Evolutionary conservation across 164 flowering plant species (phyloP).

Genomic region (Stephania cephalantha): DNA sequence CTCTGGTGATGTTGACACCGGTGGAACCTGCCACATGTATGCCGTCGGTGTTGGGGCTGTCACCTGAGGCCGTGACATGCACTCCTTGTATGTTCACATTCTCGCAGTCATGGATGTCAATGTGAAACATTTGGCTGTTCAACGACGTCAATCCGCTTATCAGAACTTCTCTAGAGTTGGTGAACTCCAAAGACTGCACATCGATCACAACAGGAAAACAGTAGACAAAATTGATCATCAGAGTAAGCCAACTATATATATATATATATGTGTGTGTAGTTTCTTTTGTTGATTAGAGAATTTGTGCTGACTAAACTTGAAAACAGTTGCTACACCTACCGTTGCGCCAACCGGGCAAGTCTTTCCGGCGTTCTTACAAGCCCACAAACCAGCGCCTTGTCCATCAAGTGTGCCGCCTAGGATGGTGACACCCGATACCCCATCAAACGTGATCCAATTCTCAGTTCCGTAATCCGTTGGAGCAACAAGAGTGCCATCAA

Average conservation of each 20-base stretch:
- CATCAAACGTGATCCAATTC: slow-evolving; percentile 44
- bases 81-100: slow-evolving; percentile 23
- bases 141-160: slow-evolving; percentile 34
- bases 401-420: slow-evolving; percentile 55
- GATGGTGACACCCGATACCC: slow-evolving; percentile 31
- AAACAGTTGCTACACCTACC: slow-evolving; percentile 24
- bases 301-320: no score
- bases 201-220: background rate
- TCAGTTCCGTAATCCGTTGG: slow-evolving; percentile 25
- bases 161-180: slow-evolving; percentile 20
- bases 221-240: no score
- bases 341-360: slow-evolving; percentile 42
- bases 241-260: no score
- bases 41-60: slow-evolving; percentile 17
- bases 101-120: slow-evolving; percentile 25
- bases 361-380: slow-evolving; percentile 29
- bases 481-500: slow-evolving; percentile 30
- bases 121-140: slow-evolving; percentile 41
- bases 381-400: slow-evolving; percentile 41
- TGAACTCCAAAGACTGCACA: slow-evolving; percentile 22
- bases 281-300: no score
- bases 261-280: no score
- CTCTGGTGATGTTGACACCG: slow-evolving; percentile 8
- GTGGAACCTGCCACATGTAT: slow-evolving; percentile 11
- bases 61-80: slow-evolving; percentile 2